Evolutionary conservation across 441 rosid genomes (phyloP).

Genomic region (Erodium chrysanthum): DNA sequence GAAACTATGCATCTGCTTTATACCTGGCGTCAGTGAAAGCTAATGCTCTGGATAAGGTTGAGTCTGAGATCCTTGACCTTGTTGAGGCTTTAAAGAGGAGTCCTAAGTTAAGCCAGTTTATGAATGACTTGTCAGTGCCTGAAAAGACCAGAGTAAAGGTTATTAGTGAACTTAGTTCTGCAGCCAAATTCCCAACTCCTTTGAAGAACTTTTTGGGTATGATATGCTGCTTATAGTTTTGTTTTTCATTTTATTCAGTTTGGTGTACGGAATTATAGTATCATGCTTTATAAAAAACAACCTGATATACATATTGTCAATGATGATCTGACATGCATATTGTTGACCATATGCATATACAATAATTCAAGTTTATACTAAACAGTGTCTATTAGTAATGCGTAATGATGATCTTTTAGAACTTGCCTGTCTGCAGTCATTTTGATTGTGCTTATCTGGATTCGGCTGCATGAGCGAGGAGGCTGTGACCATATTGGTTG

Average conservation of each 20-base stretch:
- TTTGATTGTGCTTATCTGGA: not conserved
- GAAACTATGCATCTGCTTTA: conserved; percentile 80
- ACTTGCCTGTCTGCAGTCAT: not conserved
- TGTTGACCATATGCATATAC: too few relatives aligned
- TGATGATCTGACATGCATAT: too few relatives aligned
- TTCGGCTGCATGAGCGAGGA: not conserved
- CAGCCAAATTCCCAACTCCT: conserved; percentile 54
- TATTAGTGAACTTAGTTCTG: conserved; percentile 39
- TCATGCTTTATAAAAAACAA: not conserved
- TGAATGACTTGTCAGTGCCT: conserved; percentile 71
- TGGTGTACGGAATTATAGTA: not conserved
- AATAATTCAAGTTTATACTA: too few relatives aligned
- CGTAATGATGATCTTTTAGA: not conserved
- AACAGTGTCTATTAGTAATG: not conserved
- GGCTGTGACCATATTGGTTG: not conserved
- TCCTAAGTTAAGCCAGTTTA: conserved; percentile 49
- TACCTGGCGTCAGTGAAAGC: conserved; percentile 55
- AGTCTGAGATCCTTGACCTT: conserved; percentile 56
- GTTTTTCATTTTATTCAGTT: not conserved
- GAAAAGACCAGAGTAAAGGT: conserved; percentile 43
- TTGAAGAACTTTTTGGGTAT: conserved; percentile 74
- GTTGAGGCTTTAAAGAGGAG: conserved; percentile 51
- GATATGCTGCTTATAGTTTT: conserved; percentile 9
- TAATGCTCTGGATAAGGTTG: conserved; percentile 60
- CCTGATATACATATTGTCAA: not conserved